Conservation (phyloP, 768 basidiomycete genomes). For the Pluteus cervinus region DNA sequence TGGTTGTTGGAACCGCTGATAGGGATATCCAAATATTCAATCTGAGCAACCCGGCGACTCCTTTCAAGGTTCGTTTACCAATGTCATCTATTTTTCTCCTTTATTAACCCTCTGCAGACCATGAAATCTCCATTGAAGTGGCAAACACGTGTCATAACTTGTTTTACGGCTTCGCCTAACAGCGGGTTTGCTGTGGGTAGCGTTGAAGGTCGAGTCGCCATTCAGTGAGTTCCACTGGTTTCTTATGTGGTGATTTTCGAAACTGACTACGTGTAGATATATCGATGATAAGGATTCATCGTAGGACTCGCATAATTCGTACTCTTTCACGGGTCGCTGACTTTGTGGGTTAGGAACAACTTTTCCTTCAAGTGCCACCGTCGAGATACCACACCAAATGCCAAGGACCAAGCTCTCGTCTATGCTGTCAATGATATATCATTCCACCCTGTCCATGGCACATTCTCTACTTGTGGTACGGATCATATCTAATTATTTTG, state of each 20-base stretch:
- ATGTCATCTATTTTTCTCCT: neutral
- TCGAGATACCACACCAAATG: constrained; percentile 45
- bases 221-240: constrained; percentile 67
- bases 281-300: constrained; percentile 82
- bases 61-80: constrained; percentile 56
- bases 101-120: constrained; percentile 42
- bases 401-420: constrained; percentile 64
- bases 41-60: constrained; percentile 70
- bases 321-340: no score
- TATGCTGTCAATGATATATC: constrained; percentile 83
- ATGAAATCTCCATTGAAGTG: constrained; percentile 86
- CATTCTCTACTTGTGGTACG: constrained; percentile 83
- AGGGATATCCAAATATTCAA: constrained; percentile 89
- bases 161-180: constrained; percentile 61
- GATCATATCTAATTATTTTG: constrained; percentile 12
- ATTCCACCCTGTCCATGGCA: constrained; percentile 81
- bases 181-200: constrained; percentile 83
- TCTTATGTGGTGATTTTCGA: neutral
- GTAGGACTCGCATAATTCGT: constrained; percentile 12
- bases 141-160: constrained; percentile 85
- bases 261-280: constrained; percentile 45
- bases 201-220: constrained; percentile 88
- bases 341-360: constrained; percentile 51
- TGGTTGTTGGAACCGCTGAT: constrained; percentile 93
- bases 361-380: constrained; percentile 88